These are phyloP conservation scores for Rhizopus stolonifer DNA, from an alignment of 371 early-diverging fungal species.

Conservation along the genomic window DNA sequence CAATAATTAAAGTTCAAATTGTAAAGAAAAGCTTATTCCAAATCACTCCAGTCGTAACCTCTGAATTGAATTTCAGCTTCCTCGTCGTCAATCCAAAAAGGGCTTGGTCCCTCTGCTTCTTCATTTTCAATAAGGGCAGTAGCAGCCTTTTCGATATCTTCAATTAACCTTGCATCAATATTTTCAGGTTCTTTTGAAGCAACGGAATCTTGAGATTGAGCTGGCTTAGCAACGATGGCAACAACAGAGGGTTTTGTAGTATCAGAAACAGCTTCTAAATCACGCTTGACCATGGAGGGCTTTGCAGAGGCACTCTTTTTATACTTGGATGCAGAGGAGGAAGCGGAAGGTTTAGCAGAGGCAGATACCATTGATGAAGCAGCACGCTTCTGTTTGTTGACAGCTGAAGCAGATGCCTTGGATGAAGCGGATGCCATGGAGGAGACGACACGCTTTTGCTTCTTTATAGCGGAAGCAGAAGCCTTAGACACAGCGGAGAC, in stretches of 20 bases:
- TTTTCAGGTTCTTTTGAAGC: too few relatives aligned
- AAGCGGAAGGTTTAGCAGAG: not conserved
- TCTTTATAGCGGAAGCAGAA: not conserved
- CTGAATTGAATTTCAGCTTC: slow-evolving; percentile 9
- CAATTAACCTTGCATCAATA: too few relatives aligned
- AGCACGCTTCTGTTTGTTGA: slow-evolving; percentile 2
- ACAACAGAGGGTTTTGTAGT: not conserved
- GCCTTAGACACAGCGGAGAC: not conserved
- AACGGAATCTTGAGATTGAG: too few relatives aligned
- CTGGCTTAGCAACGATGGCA: too few relatives aligned
- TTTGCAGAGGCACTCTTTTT: not conserved
- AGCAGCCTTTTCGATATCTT: not conserved
- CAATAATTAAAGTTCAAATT: not conserved
- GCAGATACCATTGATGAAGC: not conserved
- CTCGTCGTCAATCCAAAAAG: slow-evolving; percentile 9
- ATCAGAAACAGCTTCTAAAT: not conserved
- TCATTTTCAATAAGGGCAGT: not conserved
- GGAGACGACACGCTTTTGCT: not conserved
- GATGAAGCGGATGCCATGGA: too few relatives aligned
- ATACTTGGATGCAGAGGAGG: not conserved
- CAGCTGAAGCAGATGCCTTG: slow-evolving; percentile 1
- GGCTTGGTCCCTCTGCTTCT: slow-evolving; percentile 1
- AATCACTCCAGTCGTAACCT: slow-evolving; percentile 11
- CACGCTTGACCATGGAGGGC: slow-evolving; percentile 1
- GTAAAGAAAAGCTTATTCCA: not conserved